These are phyloP conservation scores for Ustilago crameri DNA, from an alignment of 1,284 basidiomycete species.

Conservation along the genomic window DNA sequence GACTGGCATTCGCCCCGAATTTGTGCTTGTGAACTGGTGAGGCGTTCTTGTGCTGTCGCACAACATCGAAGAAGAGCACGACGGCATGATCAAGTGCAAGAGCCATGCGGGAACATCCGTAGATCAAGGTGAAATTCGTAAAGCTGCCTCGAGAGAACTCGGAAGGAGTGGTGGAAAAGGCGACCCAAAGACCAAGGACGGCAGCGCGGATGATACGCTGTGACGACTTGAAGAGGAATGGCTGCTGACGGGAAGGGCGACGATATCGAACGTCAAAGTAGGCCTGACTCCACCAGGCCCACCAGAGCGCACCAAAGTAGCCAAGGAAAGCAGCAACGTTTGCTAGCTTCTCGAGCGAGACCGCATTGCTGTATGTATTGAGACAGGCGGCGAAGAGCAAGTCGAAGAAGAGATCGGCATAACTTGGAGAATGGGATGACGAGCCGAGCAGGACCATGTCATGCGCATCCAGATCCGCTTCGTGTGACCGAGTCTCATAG, in stretches of 20 bases:
- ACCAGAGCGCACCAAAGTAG: slow-evolving; percentile 45
- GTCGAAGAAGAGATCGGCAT: slow-evolving; percentile 49
- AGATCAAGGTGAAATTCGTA: slow-evolving; percentile 46
- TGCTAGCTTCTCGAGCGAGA: slow-evolving; percentile 27
- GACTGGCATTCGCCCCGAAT: background rate
- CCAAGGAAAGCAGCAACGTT: slow-evolving; percentile 41
- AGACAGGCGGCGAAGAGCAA: slow-evolving; percentile 45
- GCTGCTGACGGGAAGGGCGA: slow-evolving; percentile 10
- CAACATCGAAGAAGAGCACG: slow-evolving; percentile 15
- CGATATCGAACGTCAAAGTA: slow-evolving; percentile 48
- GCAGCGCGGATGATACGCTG: slow-evolving; percentile 36
- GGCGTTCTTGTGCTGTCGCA: slow-evolving; percentile 7
- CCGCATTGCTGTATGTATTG: slow-evolving; percentile 41
- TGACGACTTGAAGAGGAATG: slow-evolving; percentile 25
- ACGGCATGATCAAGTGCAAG: slow-evolving; percentile 28
- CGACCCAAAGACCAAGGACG: slow-evolving; percentile 43
- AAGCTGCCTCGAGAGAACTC: slow-evolving; percentile 43
- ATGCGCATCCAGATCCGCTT: too few relatives aligned
- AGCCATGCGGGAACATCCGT: slow-evolving; percentile 27
- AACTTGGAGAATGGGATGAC: slow-evolving; percentile 25
- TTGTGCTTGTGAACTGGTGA: background rate
- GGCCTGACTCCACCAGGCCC: slow-evolving; percentile 48
- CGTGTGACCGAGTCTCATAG: too few relatives aligned
- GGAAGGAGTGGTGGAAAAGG: slow-evolving; percentile 46
- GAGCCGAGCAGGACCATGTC: background rate